A percentile compares a stretch with the other conserved stretches of the same genome.
Conservation (phyloP, 2,329 filamentous ascomycete genomes). For the Paecilomyces formosus region DNA sequence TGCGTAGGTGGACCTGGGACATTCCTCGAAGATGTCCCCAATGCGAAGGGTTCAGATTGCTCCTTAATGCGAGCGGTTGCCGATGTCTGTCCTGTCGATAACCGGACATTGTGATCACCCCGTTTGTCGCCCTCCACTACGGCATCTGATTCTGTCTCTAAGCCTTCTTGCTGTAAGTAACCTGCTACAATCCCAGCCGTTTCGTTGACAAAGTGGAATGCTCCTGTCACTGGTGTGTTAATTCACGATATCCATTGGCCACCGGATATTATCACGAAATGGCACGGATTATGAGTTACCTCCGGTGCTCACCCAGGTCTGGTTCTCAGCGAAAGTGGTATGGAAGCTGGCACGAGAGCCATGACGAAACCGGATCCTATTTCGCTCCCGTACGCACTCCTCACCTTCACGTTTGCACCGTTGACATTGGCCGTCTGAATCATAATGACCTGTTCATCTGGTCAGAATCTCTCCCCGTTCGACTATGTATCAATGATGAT, state of each 20-base stretch:
- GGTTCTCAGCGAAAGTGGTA: slow-evolving; percentile 21
- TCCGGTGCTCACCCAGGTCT: slow-evolving; percentile 23
- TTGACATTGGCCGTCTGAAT: background rate
- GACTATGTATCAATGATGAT: background rate
- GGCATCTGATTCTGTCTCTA: background rate
- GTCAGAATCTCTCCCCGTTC: background rate
- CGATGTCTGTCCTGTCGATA: background rate
- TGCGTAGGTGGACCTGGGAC: background rate
- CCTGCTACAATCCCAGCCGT: slow-evolving; percentile 14
- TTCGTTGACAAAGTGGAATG: slow-evolving; percentile 17
- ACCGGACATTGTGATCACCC: background rate
- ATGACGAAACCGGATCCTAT: slow-evolving; percentile 18
- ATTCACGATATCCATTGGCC: background rate
- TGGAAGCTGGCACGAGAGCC: slow-evolving; percentile 26
- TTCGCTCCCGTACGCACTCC: background rate
- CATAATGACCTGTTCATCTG: background rate
- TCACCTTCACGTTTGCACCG: background rate
- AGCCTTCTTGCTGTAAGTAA: slow-evolving; percentile 7
- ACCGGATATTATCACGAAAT: background rate
- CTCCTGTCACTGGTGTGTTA: slow-evolving; percentile 1
- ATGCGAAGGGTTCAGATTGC: background rate
- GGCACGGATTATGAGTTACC: slow-evolving; percentile 8
- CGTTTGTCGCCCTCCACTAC: background rate
- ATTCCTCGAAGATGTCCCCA: background rate
- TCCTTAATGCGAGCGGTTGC: background rate